A percentile compares a stretch with the other conserved stretches of the same genome.
Conservation (phyloP, 176 grass and related monocot species). For the Tuctoria greenei region DNA sequence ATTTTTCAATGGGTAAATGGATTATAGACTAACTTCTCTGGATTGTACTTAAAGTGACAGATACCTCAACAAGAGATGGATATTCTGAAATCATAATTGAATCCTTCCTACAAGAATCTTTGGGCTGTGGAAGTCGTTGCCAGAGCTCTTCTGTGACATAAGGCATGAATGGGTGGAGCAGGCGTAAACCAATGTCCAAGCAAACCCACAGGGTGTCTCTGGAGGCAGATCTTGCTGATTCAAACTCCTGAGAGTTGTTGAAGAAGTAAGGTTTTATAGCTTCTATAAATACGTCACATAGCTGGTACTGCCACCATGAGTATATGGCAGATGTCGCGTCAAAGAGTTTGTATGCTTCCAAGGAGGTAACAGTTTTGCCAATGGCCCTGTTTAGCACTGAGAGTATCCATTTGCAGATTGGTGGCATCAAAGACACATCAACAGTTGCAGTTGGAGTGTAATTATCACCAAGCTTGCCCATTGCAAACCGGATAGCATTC, state of each 20-base stretch:
- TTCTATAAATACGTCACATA: slow-evolving; percentile 94
- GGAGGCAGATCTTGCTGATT: slow-evolving; percentile 64
- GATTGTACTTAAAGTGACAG: background rate
- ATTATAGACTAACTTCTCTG: background rate
- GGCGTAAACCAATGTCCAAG: slow-evolving; percentile 69
- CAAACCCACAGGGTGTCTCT: slow-evolving; percentile 80
- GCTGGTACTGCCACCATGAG: slow-evolving; percentile 87
- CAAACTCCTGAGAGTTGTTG: slow-evolving; percentile 59
- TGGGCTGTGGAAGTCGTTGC: slow-evolving; percentile 74
- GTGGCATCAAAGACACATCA: slow-evolving; percentile 55
- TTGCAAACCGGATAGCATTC: slow-evolving; percentile 91
- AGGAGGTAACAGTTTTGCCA: slow-evolving; percentile 66
- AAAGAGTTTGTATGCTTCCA: slow-evolving; percentile 83
- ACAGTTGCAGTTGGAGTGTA: slow-evolving; percentile 65
- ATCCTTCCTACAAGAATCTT: slow-evolving; percentile 57
- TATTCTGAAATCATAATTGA: slow-evolving; percentile 94
- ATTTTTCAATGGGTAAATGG: slow-evolving; percentile 32
- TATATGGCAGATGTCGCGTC: slow-evolving; percentile 90
- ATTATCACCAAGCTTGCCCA: slow-evolving; percentile 76
- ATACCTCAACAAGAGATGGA: slow-evolving; percentile 62
- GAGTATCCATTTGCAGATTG: slow-evolving; percentile 90
- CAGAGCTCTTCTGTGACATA: slow-evolving; percentile 90
- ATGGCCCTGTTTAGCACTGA: slow-evolving; percentile 79
- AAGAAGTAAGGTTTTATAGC: slow-evolving; percentile 86
- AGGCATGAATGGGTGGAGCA: slow-evolving; percentile 95